These are phyloP conservation scores for Ceratocystiopsis brevicomis DNA, from an alignment of 2,329 filamentous ascomycete species.

Conservation along the genomic window DNA sequence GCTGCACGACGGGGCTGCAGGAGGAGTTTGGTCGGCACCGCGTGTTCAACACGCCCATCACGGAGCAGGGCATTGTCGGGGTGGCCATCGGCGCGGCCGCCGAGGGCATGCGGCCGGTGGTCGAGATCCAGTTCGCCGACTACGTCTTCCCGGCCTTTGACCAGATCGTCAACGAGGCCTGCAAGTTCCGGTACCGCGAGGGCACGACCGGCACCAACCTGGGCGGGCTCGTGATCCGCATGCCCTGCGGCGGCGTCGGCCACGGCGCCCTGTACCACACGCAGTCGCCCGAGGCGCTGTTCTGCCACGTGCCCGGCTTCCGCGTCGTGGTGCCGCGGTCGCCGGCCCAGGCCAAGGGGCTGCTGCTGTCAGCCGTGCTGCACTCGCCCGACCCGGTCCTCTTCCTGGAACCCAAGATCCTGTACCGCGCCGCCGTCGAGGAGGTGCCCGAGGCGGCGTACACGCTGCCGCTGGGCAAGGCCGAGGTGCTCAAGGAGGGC, in stretches of 20 bases:
- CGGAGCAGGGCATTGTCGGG: constrained; percentile 84
- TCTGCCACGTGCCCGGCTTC: constrained; percentile 72
- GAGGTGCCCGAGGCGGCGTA: constrained; percentile 71
- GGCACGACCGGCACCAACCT: constrained; percentile 37
- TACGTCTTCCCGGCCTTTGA: constrained; percentile 89
- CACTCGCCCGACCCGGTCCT: constrained; percentile 70
- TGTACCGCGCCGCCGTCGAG: constrained; percentile 82
- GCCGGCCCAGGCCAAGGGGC: constrained; percentile 72
- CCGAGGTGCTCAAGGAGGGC: constrained; percentile 65
- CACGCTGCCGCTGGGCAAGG: constrained; percentile 67
- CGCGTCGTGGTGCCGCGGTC: constrained; percentile 74
- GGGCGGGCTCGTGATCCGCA: constrained; percentile 69
- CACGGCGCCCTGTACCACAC: constrained; percentile 80
- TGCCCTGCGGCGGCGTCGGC: constrained; percentile 79
- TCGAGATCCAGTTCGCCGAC: constrained; percentile 91
- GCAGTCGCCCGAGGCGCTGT: constrained; percentile 74
- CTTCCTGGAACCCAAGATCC: constrained; percentile 86
- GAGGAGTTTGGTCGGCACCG: constrained; percentile 72
- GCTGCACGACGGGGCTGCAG: constrained; percentile 79
- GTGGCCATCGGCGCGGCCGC: constrained; percentile 83
- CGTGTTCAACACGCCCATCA: constrained; percentile 91
- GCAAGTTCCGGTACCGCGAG: constrained; percentile 69
- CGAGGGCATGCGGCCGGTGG: constrained; percentile 80
- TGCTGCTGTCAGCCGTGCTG: constrained; percentile 53
- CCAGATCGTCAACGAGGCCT: constrained; percentile 83